A percentile compares a stretch with the other conserved stretches of the same genome.
phyloP scores from a whole-genome alignment of 2,329 filamentous ascomycete species.

The Penicillium verrucosum region DNA sequence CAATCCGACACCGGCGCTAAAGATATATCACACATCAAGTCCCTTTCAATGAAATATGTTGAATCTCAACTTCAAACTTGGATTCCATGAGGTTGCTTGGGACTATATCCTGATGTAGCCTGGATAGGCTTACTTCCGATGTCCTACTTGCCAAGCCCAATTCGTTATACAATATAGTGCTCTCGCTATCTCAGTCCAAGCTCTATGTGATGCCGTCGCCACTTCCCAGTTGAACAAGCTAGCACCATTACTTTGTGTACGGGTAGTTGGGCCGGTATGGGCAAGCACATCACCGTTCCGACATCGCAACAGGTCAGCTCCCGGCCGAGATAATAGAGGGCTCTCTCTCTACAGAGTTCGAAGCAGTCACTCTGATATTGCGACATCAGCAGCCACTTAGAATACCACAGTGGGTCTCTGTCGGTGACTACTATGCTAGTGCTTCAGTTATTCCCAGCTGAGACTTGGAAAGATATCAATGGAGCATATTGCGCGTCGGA shows the following conservation, averaged over 20 bases:
- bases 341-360: background rate
- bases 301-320: background rate
- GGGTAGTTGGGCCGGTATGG: background rate
- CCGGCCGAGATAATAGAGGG: background rate
- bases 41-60: background rate
- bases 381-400: slow-evolving; percentile 13
- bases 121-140: too few species aligned
- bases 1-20: background rate
- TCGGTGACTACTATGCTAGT: background rate
- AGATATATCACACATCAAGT: background rate
- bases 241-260: background rate
- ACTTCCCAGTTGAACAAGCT: background rate
- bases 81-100: background rate
- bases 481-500: background rate
- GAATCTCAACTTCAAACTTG: background rate
- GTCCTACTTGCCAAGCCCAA: background rate
- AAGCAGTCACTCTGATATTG: slow-evolving; percentile 1
- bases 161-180: too few species aligned
- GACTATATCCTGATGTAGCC: background rate
- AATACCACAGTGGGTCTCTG: background rate
- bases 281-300: background rate
- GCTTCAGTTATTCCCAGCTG: background rate
- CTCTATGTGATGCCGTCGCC: too few species aligned
- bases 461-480: background rate
- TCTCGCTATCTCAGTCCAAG: background rate